Conservation (phyloP, 2,329 filamentous ascomycete species). For the Coniochaeta sp. region DNA sequence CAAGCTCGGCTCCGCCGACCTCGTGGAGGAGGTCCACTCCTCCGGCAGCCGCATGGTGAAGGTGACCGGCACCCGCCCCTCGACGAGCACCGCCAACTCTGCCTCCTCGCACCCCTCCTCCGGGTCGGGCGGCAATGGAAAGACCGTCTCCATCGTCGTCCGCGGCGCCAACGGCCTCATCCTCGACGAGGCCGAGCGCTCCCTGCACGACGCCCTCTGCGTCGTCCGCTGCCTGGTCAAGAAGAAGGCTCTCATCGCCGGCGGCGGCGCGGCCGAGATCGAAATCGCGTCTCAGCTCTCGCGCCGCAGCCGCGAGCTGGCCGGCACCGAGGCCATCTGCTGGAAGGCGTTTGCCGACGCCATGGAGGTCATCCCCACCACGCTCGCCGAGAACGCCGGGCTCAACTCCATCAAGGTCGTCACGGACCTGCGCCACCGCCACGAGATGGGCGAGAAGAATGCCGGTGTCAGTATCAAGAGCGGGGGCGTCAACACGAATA, state of each 20-base stretch:
- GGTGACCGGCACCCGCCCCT: conserved; percentile 80
- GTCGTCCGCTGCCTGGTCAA: conserved; percentile 97
- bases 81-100: conserved; percentile 30
- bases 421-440: conserved; percentile 86
- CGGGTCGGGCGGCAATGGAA: conserved; percentile 22
- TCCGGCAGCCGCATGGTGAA: conserved; percentile 90
- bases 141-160: conserved; percentile 91
- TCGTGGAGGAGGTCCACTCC: conserved; percentile 86
- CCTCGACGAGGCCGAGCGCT: conserved; percentile 93
- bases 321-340: conserved; percentile 93
- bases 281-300: conserved; percentile 86
- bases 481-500: conserved; percentile 93
- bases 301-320: conserved; percentile 72
- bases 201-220: conserved; percentile 93
- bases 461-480: conserved; percentile 98
- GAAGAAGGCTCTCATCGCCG: conserved; percentile 98
- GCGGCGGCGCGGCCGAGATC: conserved; percentile 92
- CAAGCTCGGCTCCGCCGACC: conserved; percentile 88
- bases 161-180: conserved; percentile 92
- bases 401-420: conserved; percentile 99
- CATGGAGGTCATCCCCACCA: conserved; percentile 94
- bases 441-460: conserved; percentile 91
- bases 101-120: background rate
- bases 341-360: conserved; percentile 99
- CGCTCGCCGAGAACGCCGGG: conserved; percentile 92